Base-by-base conservation (phyloP, 768 basidiomycete genomes). In the Tulasnella sp. region DNA sequence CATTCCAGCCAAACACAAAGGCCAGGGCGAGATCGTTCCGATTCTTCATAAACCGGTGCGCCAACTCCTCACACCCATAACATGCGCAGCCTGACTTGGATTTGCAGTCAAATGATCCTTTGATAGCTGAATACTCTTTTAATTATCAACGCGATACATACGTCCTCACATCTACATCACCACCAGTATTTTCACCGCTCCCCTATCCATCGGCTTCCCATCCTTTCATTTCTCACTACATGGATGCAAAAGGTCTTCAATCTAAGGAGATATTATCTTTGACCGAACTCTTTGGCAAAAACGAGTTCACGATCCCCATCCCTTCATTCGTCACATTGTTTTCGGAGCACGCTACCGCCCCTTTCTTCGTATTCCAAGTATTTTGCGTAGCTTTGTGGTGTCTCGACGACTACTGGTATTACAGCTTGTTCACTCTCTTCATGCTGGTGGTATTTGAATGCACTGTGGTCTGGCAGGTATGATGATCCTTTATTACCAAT, bases 371-470 rank as follows among this genome's bases (percentile, higher is more conserved):
- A 25, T 99, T 99, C 73, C 96, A 99, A 72, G 73, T 98, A 17
- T 98, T 99, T 73, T 98, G 96, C 63, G 96, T 97, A 1, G 92
- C 89, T 0, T 75, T 99, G 9, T 99, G 96, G 96, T 91, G 87
- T 68, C 72, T 99, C 66, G 96, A 99, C 66, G 96, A 98, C 69
- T 99, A 98, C 70, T 97, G 92, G 93, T 97, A 96, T 70, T 99
- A 97, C 76, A 73, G 87, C 58, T 70, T 99, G 42, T 99, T 99
- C 74, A 98, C 96, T 1, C 76, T 93, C 24, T 97, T 99, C 80
- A 99, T 99, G 96, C 77, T 99, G 34, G 74, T 99, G 49, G 86
- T 96, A 63, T 99, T 99, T 68, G 96, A 99, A 73, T 98, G 93
- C 72, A 98, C 96, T 1, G 92, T 96, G 22, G 94, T 98, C 29